phyloP scores from a whole-genome alignment of 352 stramenopile species.

The Pythium sukuiense region DNA sequence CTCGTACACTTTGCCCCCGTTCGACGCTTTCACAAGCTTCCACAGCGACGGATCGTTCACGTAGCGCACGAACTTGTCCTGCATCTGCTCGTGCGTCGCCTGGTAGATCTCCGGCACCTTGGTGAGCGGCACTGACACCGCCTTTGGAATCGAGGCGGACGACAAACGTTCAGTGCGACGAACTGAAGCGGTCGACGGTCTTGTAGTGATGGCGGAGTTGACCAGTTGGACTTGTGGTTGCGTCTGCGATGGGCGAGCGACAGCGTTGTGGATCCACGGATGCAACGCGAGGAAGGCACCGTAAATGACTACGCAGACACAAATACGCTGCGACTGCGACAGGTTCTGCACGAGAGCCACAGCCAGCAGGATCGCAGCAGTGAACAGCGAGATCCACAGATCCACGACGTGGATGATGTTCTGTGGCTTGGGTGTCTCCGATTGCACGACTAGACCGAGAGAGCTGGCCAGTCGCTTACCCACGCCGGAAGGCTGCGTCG shows the following conservation, averaged over 20 bases:
- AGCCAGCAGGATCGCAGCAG: conserved; percentile 45
- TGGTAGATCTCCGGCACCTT: conserved; percentile 31
- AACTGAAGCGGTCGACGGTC: background rate
- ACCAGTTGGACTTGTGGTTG: background rate
- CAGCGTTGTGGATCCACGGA: conserved; percentile 44
- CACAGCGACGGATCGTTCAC: conserved; percentile 42
- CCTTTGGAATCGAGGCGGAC: background rate
- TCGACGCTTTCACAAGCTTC: conserved; percentile 39
- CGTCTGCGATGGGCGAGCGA: background rate
- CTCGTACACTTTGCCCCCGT: conserved; percentile 44
- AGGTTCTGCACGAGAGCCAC: conserved; percentile 45
- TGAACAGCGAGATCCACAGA: conserved; percentile 60
- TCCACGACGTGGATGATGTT: conserved; percentile 39
- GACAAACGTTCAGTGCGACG: background rate
- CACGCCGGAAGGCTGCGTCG: background rate
- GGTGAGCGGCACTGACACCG: background rate
- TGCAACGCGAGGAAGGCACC: conserved; percentile 55
- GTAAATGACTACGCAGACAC: conserved; percentile 46
- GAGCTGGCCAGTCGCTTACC: conserved; percentile 9
- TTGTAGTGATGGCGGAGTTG: background rate
- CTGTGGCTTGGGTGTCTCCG: conserved; percentile 12
- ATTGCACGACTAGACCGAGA: conserved; percentile 16
- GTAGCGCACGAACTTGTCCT: conserved; percentile 33
- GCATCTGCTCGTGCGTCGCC: conserved; percentile 26
- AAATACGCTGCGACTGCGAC: conserved; percentile 44